Conservation (phyloP, 2,329 filamentous ascomycete genomes). For the Alternaria hordeiaustralica region DNA sequence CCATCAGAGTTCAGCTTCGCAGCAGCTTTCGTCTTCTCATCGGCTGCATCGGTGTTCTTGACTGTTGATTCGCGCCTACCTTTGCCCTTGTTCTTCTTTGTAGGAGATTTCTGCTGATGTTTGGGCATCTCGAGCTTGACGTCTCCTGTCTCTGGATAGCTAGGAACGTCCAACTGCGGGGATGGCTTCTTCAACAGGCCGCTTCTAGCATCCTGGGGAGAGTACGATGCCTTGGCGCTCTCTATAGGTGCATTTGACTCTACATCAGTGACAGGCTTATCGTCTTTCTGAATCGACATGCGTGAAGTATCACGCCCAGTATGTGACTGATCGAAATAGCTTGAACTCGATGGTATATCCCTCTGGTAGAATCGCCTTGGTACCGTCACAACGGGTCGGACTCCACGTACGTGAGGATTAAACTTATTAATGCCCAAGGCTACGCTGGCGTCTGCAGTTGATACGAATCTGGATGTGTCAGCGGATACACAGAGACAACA, state of each 20-base stretch:
- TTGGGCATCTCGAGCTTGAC: constrained; percentile 26
- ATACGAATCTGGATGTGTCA: constrained; percentile 24
- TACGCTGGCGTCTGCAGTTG: constrained; percentile 16
- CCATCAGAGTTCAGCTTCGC: not conserved
- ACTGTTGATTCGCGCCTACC: not conserved
- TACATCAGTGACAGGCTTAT: not conserved
- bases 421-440: constrained; percentile 16
- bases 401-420: constrained; percentile 16
- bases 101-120: constrained; percentile 16
- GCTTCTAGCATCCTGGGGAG: constrained; percentile 48
- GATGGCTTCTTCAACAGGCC: constrained; percentile 27
- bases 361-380: constrained; percentile 31
- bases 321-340: not conserved
- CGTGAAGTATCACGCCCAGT: not conserved
- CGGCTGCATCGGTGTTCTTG: not conserved
- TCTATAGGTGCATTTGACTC: not conserved
- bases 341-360: not conserved
- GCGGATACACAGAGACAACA: not conserved
- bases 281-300: constrained; percentile 1
- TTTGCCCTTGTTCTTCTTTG: constrained; percentile 8
- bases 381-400: constrained; percentile 22
- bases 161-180: not conserved
- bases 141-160: constrained; percentile 10
- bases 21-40: not conserved
- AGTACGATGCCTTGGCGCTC: constrained; percentile 27